Evolutionary conservation across 768 basidiomycete species (phyloP).

Genomic region (Hysterangium stoloniferum): DNA sequence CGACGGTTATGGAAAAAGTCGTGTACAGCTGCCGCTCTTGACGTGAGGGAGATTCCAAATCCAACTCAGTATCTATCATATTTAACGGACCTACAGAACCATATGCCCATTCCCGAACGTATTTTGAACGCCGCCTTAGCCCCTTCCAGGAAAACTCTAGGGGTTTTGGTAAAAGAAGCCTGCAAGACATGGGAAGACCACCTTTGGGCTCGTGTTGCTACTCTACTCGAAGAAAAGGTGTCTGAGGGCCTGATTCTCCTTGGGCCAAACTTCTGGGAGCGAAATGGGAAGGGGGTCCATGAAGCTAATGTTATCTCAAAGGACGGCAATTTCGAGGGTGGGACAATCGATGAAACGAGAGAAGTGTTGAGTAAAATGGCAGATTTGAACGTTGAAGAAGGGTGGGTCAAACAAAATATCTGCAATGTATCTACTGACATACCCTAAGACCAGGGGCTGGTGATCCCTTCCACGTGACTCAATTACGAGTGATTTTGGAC

Average conservation of each 20-base stretch:
- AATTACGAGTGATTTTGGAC: slow-evolving; percentile 69
- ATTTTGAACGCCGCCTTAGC: slow-evolving; percentile 80
- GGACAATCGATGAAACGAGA: slow-evolving; percentile 15
- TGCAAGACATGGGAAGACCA: slow-evolving; percentile 94
- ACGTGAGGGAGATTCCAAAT: slow-evolving; percentile 39
- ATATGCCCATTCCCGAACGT: slow-evolving; percentile 67
- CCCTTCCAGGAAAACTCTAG: slow-evolving; percentile 60
- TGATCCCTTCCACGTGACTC: slow-evolving; percentile 76
- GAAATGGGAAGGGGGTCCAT: slow-evolving; percentile 26
- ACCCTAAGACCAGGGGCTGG: slow-evolving; percentile 47
- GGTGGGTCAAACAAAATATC: slow-evolving; percentile 39
- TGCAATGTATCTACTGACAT: background rate
- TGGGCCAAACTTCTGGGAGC: slow-evolving; percentile 74
- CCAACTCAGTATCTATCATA: background rate
- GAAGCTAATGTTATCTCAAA: slow-evolving; percentile 20
- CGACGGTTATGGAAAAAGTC: slow-evolving; percentile 83
- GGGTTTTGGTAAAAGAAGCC: slow-evolving; percentile 53
- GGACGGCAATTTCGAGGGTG: slow-evolving; percentile 21
- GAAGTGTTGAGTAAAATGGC: slow-evolving; percentile 43
- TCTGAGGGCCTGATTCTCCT: slow-evolving; percentile 58
- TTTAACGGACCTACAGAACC: slow-evolving; percentile 29
- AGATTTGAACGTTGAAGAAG: slow-evolving; percentile 52
- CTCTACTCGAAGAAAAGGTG: slow-evolving; percentile 75
- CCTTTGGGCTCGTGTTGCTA: slow-evolving; percentile 83
- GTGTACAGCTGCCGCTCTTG: slow-evolving; percentile 72